phyloP scores from a whole-genome alignment of 208 protist species.

The Naegleria gruberi region DNA sequence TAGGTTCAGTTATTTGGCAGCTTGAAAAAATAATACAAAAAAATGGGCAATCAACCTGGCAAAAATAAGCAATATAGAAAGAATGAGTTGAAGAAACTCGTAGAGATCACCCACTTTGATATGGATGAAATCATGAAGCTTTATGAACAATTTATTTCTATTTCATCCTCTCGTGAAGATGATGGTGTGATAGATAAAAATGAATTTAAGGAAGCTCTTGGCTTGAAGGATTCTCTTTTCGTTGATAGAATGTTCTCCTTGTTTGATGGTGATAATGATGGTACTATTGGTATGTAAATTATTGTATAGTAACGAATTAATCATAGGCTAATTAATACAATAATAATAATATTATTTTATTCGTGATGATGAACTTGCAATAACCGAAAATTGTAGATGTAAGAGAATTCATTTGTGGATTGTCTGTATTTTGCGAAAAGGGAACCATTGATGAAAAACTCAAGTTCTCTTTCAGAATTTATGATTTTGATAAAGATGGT shows the following conservation, averaged over 20 bases:
- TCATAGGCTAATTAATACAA: not conserved
- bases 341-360: not conserved
- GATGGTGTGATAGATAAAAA: slow-evolving; percentile 24
- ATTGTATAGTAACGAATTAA: not conserved
- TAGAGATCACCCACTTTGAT: slow-evolving; percentile 8
- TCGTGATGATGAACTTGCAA: not conserved
- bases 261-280: slow-evolving; percentile 31
- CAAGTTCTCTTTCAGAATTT: slow-evolving; percentile 28
- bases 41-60: not conserved
- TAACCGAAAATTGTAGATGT: slow-evolving; percentile 7
- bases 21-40: not conserved
- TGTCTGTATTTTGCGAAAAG: slow-evolving; percentile 28
- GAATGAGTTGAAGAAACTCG: not conserved
- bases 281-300: slow-evolving; percentile 6
- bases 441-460: slow-evolving; percentile 36
- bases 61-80: not conserved
- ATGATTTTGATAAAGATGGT: slow-evolving; percentile 30
- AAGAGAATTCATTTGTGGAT: slow-evolving; percentile 34
- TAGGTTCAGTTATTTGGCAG: no score
- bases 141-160: slow-evolving; percentile 5
- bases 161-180: not conserved
- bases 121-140: slow-evolving; percentile 15
- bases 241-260: slow-evolving; percentile 32
- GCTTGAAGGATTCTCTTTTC: slow-evolving; percentile 22
- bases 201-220: slow-evolving; percentile 16